Percentiles rank a stretch among this genome's conserved stretches.
These are phyloP conservation scores for Ophiostoma montium DNA, from an alignment of 2,329 filamentous ascomycete genomes.

Conservation along the genomic window DNA sequence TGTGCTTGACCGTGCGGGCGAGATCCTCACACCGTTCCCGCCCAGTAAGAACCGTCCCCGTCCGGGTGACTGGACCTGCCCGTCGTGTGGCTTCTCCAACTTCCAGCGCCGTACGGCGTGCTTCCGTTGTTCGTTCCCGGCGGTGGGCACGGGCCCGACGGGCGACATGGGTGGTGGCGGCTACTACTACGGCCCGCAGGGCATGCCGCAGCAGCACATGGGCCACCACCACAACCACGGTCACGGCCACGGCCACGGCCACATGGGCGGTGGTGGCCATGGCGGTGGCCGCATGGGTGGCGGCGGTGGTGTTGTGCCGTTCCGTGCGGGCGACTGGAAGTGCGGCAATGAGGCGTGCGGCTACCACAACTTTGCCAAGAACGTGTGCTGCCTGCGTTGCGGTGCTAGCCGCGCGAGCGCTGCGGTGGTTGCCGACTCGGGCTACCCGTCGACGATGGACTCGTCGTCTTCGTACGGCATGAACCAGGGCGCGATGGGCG, in stretches of 20 bases:
- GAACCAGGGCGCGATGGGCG: conserved; percentile 76
- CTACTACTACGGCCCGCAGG: conserved; percentile 56
- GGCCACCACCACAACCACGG: conserved; percentile 37
- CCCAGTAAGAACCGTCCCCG: conserved; percentile 96
- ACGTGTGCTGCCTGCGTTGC: conserved; percentile 92
- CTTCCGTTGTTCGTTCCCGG: conserved; percentile 98
- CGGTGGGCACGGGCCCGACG: conserved; percentile 63
- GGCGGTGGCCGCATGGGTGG: conserved; percentile 69
- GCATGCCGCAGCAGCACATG: conserved; percentile 66
- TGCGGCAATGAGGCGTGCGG: conserved; percentile 94
- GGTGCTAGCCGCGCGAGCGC: conserved; percentile 89
- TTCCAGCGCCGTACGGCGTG: conserved; percentile 97
- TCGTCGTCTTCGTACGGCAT: conserved; percentile 69
- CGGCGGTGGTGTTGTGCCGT: conserved; percentile 77
- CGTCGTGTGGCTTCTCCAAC: conserved; percentile 97
- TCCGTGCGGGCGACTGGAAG: conserved; percentile 98
- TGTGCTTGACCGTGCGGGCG: conserved; percentile 86
- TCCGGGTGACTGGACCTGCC: conserved; percentile 97
- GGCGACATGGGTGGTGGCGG: conserved; percentile 52
- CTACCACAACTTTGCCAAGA: conserved; percentile 99
- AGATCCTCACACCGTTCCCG: conserved; percentile 93
- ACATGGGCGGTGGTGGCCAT: conserved; percentile 48
- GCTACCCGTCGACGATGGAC: conserved; percentile 84
- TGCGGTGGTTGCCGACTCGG: conserved; percentile 85
- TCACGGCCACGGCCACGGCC: conserved; percentile 32